Conservation (phyloP, 169 alveolate species). For the Plasmodium vinckei region DNA sequence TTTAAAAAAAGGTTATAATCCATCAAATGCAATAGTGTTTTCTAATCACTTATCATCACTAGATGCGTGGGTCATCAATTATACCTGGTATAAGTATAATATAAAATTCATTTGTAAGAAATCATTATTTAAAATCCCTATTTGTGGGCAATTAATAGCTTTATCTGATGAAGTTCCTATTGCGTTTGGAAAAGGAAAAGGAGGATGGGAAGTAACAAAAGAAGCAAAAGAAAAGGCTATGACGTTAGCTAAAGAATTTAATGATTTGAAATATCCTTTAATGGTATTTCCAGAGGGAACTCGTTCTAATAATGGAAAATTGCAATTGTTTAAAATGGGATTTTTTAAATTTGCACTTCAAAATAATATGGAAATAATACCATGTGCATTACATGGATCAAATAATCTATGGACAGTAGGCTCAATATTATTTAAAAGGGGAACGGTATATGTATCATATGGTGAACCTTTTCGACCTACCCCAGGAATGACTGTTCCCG, state of each 20-base stretch:
- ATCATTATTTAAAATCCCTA: conserved; percentile 79
- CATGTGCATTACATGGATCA: conserved; percentile 85
- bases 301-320: conserved; percentile 85
- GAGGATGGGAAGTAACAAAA: conserved; percentile 85
- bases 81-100: conserved; percentile 75
- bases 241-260: conserved; percentile 75
- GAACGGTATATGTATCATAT: conserved; percentile 82
- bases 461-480: conserved; percentile 84
- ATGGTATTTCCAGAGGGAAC: conserved; percentile 92
- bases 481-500: conserved; percentile 70
- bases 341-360: conserved; percentile 91
- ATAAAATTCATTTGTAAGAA: conserved; percentile 81
- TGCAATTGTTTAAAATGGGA: conserved; percentile 90
- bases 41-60: conserved; percentile 79
- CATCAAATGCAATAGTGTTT: conserved; percentile 77
- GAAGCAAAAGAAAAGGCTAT: conserved; percentile 80
- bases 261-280: conserved; percentile 55
- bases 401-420: conserved; percentile 82
- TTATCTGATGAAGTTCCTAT: conserved; percentile 79
- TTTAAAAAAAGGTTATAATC: conserved; percentile 54
- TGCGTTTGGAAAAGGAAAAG: conserved; percentile 79
- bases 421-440: conserved; percentile 74
- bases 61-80: conserved; percentile 85
- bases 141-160: conserved; percentile 79
- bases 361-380: conserved; percentile 86